Conservation (phyloP, 176 grass and related monocot species). For the Oryza punctata region DNA sequence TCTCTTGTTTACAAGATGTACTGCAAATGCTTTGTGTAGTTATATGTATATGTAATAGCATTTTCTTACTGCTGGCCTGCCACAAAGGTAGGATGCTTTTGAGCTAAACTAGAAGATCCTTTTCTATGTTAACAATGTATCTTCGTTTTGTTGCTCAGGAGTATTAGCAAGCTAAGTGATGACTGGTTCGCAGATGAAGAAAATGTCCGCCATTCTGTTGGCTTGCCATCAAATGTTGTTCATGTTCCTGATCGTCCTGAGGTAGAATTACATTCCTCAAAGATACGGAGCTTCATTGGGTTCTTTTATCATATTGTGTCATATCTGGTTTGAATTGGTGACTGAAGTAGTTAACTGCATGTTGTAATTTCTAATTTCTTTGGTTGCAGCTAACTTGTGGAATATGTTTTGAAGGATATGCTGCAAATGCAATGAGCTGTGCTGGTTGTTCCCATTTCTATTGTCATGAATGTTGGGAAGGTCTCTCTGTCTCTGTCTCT, state of each 20-base stretch:
- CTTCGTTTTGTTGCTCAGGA: conserved; percentile 48
- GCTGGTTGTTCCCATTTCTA: conserved; percentile 79
- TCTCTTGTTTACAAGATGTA: conserved; percentile 5
- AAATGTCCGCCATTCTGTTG: conserved; percentile 60
- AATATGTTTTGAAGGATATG: conserved; percentile 86
- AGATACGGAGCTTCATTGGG: too few relatives aligned
- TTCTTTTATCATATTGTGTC: conserved; percentile 1
- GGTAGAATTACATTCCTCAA: conserved; percentile 27
- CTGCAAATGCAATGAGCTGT: conserved; percentile 53
- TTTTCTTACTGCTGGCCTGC: background rate
- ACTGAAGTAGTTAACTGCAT: background rate
- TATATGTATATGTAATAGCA: background rate
- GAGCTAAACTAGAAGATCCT: background rate
- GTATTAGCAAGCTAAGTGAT: conserved; percentile 64
- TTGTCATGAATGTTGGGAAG: conserved; percentile 86
- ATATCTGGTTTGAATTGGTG: conserved; percentile 10
- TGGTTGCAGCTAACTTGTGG: conserved; percentile 82
- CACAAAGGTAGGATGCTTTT: background rate
- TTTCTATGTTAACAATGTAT: conserved; percentile 7
- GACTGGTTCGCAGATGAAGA: conserved; percentile 91
- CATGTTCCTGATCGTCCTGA: conserved; percentile 29
- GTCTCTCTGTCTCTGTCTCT: conserved; percentile 26
- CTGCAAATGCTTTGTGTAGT: background rate
- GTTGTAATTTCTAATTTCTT: conserved; percentile 33
- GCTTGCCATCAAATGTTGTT: conserved; percentile 54